These are phyloP conservation scores for Tricholoma furcatifolium DNA, from an alignment of 768 basidiomycete species.

Conservation along the genomic window DNA sequence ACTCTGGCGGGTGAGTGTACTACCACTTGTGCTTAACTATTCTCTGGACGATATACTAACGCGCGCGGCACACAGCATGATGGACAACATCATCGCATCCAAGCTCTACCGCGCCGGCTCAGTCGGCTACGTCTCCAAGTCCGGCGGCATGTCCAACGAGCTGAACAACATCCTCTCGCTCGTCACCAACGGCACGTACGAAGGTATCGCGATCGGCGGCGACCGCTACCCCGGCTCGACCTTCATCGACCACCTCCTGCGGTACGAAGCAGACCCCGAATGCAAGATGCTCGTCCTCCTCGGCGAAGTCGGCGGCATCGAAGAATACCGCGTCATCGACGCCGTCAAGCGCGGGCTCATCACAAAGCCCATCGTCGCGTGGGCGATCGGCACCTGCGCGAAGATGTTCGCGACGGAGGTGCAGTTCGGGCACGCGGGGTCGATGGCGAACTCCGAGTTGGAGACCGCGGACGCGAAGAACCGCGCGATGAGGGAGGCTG, in stretches of 20 bases:
- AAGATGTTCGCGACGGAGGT: constrained; percentile 99
- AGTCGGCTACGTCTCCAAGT: constrained; percentile 99
- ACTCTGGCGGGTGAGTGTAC: constrained; percentile 83
- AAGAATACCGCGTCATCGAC: constrained; percentile 98
- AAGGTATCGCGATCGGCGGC: constrained; percentile 99
- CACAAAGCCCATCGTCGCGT: constrained; percentile 98
- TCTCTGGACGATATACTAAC: too few species aligned
- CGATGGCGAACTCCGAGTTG: constrained; percentile 95
- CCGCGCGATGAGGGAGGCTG: constrained; percentile 88
- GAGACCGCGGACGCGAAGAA: constrained; percentile 99
- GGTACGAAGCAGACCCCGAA: constrained; percentile 94
- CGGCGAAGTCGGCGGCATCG: constrained; percentile 97
- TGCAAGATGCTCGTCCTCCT: constrained; percentile 99
- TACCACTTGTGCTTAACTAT: too few species aligned
- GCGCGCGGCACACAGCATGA: constrained; percentile 88
- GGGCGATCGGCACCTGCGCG: constrained; percentile 99
- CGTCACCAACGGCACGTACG: constrained; percentile 96
- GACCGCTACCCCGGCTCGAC: constrained; percentile 98
- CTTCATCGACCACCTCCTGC: constrained; percentile 97
- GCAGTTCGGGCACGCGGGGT: constrained; percentile 98
- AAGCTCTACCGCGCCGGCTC: constrained; percentile 98
- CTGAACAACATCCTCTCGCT: constrained; percentile 99
- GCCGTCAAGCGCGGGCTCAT: constrained; percentile 92
- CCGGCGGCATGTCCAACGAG: constrained; percentile 99
- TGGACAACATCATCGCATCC: constrained; percentile 99